Evolutionary conservation across 257 asterid genomes (phyloP), one percentile per base, ranked within the genome.

Genomic region (Solanum corneliomulleri): DNA sequence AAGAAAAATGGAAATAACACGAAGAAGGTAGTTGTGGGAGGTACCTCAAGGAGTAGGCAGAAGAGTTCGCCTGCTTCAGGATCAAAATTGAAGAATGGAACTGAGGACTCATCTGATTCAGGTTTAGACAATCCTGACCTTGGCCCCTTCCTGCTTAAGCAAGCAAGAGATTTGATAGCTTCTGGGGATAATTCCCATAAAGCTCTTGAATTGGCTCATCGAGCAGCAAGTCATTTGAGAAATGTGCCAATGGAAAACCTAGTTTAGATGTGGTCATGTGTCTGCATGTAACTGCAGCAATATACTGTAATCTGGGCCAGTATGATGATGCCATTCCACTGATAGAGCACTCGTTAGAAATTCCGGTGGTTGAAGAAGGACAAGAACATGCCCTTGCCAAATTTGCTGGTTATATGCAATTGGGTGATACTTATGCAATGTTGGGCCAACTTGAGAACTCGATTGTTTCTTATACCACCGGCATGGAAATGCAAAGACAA

Each of bases 351-450:
- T 96, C 99, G 0, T 90, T 96, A 39, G 92, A 92, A 92, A 96
- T 96, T 85, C 99, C 98, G 0, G 87, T 86, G 23, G 88, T 95
- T 60, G 97, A 95, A 88, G 93, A 93, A 86, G 97, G 98, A 27
- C 95, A 94, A 86, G 96, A 96, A 89, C 98, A 94, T 1, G 99
- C 99, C 85, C 96, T 96, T 77, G 99, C 98, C 64, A 96, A 96
- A 91, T 96, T 96, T 64, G 98, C 98, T 13, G 98, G 99, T 41
- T 92, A 94, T 88, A 96, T 96, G 99, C 99, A 96, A 91, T 85
- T 96, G 89, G 99, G 99, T 9, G 98, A 96, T 87, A 96, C 98
- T 44, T 95, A 92, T 77, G 92, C 98, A 4, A 93, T 96, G 99
- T 87, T 95, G 90, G 99, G 98, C 23, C 98, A 93, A 88, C 93